phyloP scores from a whole-genome alignment of 495 filamentous ascomycete genomes.

The Sporormia fimetaria region DNA sequence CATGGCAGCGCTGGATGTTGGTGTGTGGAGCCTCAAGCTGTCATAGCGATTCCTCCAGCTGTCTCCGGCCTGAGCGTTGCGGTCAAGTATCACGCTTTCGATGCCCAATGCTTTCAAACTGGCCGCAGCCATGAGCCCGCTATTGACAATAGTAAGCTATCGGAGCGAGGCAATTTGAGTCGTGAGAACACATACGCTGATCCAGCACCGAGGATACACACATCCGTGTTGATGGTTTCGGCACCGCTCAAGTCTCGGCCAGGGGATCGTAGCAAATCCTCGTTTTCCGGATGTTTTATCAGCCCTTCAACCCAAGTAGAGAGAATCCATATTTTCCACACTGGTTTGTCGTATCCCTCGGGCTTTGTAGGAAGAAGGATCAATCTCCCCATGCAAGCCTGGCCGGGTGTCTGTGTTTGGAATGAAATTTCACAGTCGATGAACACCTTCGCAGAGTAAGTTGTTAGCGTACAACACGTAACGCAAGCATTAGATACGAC shows the following conservation, averaged over 20 bases:
- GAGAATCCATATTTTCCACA: constrained; percentile 33
- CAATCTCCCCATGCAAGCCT: constrained; percentile 24
- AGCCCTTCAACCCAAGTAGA: constrained; percentile 28
- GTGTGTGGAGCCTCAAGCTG: constrained; percentile 26
- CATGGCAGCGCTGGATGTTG: not conserved
- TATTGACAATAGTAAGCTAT: not conserved
- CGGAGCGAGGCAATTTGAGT: not conserved
- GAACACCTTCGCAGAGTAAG: constrained; percentile 27
- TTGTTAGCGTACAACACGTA: too few relatives aligned
- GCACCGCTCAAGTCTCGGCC: constrained; percentile 14
- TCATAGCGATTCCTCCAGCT: constrained; percentile 34
- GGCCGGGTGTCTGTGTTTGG: constrained; percentile 24
- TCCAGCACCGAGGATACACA: constrained; percentile 32
- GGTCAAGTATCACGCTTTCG: constrained; percentile 29
- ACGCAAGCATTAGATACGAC: too few relatives aligned
- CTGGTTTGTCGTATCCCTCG: not conserved
- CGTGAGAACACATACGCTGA: constrained; percentile 24
- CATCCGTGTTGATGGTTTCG: constrained; percentile 27
- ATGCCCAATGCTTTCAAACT: constrained; percentile 32
- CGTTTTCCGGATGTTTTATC: constrained; percentile 26
- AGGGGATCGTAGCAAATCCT: constrained; percentile 21
- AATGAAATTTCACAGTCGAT: constrained; percentile 26
- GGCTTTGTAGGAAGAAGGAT: constrained; percentile 24
- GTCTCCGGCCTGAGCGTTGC: constrained; percentile 29
- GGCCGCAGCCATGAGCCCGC: constrained; percentile 16